phyloP scores from a whole-genome alignment of 1,139 yeast species.

The Yamadazyma taylorii region DNA sequence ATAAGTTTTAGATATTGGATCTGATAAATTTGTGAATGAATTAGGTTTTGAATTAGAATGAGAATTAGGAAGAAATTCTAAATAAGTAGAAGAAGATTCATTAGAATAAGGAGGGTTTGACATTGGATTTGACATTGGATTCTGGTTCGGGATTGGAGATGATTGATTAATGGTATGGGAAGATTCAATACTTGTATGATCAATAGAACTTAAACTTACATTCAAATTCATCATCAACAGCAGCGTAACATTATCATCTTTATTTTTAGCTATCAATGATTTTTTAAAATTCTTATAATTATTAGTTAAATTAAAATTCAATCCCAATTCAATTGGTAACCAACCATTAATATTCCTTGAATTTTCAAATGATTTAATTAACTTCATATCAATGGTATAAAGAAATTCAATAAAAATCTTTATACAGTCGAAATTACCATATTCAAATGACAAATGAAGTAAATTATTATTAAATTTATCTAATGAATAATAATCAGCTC shows the following conservation, averaged over 20 bases:
- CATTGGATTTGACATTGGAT: neutral
- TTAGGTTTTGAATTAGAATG: conserved; percentile 5
- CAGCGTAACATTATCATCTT: neutral
- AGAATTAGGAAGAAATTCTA: neutral
- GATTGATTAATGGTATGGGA: neutral
- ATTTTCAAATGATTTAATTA: conserved; percentile 27
- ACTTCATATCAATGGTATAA: conserved; percentile 38
- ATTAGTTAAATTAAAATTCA: conserved; percentile 43
- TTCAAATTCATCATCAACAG: neutral
- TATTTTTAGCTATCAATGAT: neutral
- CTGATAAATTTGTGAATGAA: neutral
- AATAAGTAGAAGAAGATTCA: neutral
- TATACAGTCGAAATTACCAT: conserved; percentile 67
- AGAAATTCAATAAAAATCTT: conserved; percentile 50
- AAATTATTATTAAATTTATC: conserved; percentile 75
- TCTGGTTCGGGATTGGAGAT: neutral
- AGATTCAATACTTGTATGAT: neutral
- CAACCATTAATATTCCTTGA: conserved; percentile 62
- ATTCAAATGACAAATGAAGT: conserved; percentile 77
- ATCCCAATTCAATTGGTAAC: conserved; percentile 52
- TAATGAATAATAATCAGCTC: conserved; percentile 65
- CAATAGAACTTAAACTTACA: neutral
- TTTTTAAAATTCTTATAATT: conserved; percentile 24
- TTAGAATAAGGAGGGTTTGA: neutral
- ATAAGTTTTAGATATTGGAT: neutral